Evolutionary conservation across 257 asterid genomes (phyloP), one percentile per base, ranked within the genome.

Genomic region (Primulina eburnea): DNA sequence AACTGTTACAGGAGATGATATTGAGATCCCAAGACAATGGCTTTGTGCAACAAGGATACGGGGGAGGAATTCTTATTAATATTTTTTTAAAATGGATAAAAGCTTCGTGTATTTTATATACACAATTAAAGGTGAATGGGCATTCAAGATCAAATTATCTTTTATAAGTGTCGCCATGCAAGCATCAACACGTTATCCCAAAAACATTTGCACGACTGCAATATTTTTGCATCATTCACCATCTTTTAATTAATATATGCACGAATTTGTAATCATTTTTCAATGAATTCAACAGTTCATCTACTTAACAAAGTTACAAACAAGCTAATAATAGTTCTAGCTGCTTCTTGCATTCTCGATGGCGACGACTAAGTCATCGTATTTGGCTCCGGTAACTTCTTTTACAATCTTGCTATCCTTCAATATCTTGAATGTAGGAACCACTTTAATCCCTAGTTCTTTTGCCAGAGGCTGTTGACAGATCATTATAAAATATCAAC

Each of bases 361-460:
- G 9, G 97, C 97, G 18, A 47, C 75, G 37, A 86, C 82, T 79
- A 92, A 78, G 67, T 89, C 87, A 4, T 92, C 96, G 26, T 73
- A 74, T 74, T 92, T 92, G 81, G 97, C 96, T 60, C 97, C 98
- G 0, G 89, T 88, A 12, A 92, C 88, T 84, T 89, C 98, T 79
- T 84, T 85, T 40, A 86, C 89, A 50, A 92, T 47, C 85, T 86
- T 84, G 84, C 76, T 67, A 16, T 74, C 78, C 86, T 89, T 88
- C 43, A 92, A 78, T 71, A 89, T 80, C 95, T 92, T 92, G 87
- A 92, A 92, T 30, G 98, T 92, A 8, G 97, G 96, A 83, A 92
- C 98, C 80, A 88, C 97, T 80, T 79, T 89, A 53, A 92, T 84
- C 64, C 98, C 97, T 7, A 92, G 84, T 82, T 92, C 97, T 80